phyloP scores from a whole-genome alignment of 2,329 filamentous ascomycete species.

The Penicillium nordicum region DNA sequence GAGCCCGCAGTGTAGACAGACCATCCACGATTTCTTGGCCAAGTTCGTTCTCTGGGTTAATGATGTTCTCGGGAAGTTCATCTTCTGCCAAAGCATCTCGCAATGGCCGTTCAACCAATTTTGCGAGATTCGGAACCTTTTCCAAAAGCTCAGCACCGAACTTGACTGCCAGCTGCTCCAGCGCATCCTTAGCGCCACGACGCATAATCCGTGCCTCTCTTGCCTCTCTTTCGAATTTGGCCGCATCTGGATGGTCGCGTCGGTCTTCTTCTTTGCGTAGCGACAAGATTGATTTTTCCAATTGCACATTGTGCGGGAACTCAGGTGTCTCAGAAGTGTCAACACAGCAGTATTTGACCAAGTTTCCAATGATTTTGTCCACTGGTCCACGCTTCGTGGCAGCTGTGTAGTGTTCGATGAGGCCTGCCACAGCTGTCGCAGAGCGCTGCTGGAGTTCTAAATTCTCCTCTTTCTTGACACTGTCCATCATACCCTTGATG shows the following conservation, averaged over 20 bases:
- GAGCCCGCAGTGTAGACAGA: slow-evolving; percentile 84
- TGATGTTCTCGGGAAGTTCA: slow-evolving; percentile 67
- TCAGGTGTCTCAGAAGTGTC: slow-evolving; percentile 97
- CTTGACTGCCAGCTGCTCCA: slow-evolving; percentile 77
- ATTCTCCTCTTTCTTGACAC: slow-evolving; percentile 92
- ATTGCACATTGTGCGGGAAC: slow-evolving; percentile 75
- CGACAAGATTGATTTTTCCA: slow-evolving; percentile 80
- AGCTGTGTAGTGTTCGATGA: slow-evolving; percentile 82
- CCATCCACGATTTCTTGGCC: slow-evolving; percentile 94
- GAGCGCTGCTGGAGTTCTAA: slow-evolving; percentile 82
- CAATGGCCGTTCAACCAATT: slow-evolving; percentile 79
- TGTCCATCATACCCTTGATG: slow-evolving; percentile 98
- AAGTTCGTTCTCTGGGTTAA: slow-evolving; percentile 67
- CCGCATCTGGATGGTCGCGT: slow-evolving; percentile 85
- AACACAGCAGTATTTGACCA: slow-evolving; percentile 96
- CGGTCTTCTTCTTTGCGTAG: slow-evolving; percentile 97
- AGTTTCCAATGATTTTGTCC: slow-evolving; percentile 91
- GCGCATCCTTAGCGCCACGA: slow-evolving; percentile 86
- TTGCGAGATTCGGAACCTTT: slow-evolving; percentile 77
- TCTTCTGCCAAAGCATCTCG: slow-evolving; percentile 66
- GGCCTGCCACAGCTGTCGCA: slow-evolving; percentile 74
- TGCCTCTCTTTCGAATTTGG: slow-evolving; percentile 83
- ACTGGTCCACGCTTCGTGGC: slow-evolving; percentile 78
- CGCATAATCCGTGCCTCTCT: slow-evolving; percentile 85
- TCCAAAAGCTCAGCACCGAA: slow-evolving; percentile 76